Base-by-base conservation (phyloP, 352 stramenopile genomes). In the Phytophthora foliorum region DNA sequence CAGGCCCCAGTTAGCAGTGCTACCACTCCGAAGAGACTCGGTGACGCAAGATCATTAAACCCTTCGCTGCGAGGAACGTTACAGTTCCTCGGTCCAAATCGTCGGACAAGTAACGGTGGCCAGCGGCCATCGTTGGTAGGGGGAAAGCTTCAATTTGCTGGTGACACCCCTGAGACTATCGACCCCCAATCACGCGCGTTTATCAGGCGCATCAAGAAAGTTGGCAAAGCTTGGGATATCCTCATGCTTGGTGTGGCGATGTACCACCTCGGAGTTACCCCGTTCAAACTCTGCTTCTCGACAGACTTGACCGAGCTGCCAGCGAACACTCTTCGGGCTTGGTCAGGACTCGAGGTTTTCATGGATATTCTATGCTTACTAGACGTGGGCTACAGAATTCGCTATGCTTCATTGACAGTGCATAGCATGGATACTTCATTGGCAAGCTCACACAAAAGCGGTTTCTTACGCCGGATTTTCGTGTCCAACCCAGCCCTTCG, bases 221-320 rank as follows among this genome's bases (percentile, higher is more conserved):
- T 84, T 9, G 75, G 75, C 7, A 82, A 80, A 39, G 14, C 61
- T 10, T 93, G 84, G 84, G 82, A 90, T 34, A 57, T 87, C 0
- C 4, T 76, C 4, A 80, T 90, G 71, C 62, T 91, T 11, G 17
- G 74, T 9, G 59, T 89, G 19, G 67, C 75, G 0, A 29, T 87
- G 5, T 93, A 91, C 51, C 70, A 82, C 34, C 36, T 75, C 16
- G 44, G 78, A 5, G 49, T 77, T 17, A 78, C 71, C n/a, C 82
- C 82, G 0, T 79, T 90, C 48, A 93, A 92, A 36, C 72, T 87
- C 1, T 86, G 71, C 38, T 92, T 90, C 25, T 70, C 74, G 19
- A 66, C 82, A 6, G 82, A 91, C 34, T 51, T 93, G 3, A 52
- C 67, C 8, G 38, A 74, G 17, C 46, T 85, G 9, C 32, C 65